A percentile compares a stretch with the other conserved stretches of the same genome.
These are phyloP conservation scores for Corchorus olitorius DNA, from an alignment of 345 rosid species.

Conservation along the genomic window DNA sequence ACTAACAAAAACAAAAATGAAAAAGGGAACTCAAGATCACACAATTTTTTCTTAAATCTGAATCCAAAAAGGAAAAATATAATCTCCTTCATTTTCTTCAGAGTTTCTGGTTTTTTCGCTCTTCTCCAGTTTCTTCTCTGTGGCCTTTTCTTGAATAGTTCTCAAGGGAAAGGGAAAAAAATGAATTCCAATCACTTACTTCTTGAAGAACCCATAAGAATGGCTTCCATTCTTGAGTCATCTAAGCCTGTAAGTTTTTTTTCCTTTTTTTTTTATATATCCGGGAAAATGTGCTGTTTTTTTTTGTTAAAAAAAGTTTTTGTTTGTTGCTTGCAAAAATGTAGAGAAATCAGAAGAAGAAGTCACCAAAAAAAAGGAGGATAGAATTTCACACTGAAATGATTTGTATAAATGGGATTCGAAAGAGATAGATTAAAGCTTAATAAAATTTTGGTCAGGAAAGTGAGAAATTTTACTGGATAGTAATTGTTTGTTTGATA, in stretches of 20 bases:
- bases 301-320: neutral
- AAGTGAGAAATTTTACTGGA: neutral
- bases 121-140: neutral
- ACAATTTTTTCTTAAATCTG: neutral
- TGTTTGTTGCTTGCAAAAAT: conserved; percentile 6
- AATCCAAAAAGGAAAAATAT: neutral
- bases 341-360: conserved; percentile 7
- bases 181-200: conserved; percentile 50
- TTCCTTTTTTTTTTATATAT: neutral
- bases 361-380: neutral
- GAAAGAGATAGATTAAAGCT: neutral
- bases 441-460: neutral
- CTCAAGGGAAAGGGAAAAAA: neutral
- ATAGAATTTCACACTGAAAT: neutral
- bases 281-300: too few relatives aligned
- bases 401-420: neutral
- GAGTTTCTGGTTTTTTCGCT: neutral
- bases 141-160: neutral
- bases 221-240: conserved; percentile 73
- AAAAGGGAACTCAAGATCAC: too few relatives aligned
- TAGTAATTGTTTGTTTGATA: conserved; percentile 8
- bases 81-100: neutral
- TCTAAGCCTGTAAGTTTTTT: conserved; percentile 47
- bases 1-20: too few relatives aligned
- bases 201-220: conserved; percentile 63